Base-by-base conservation (phyloP, 768 basidiomycete species). In the Heimioporus sp. region DNA sequence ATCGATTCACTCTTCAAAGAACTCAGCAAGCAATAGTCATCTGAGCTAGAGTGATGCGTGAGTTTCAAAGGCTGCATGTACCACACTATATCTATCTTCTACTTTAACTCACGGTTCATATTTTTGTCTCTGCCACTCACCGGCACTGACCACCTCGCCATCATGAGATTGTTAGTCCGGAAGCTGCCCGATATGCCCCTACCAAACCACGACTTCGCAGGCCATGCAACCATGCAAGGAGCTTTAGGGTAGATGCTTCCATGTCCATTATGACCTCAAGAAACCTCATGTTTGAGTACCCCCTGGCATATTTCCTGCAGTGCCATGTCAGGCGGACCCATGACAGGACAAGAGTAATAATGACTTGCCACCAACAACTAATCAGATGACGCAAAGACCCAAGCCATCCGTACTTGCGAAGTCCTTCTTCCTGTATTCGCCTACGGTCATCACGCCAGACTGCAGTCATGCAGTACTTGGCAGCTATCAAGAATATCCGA, bases 401-500 rank as follows among this genome's bases (percentile, higher is more conserved):
- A 81, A 65, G 19, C 60, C 64, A 83, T 56, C 37, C 71, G 52
- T 20, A 82, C 52, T 53, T 49, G 30, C 81, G 66, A 16, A 86
- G 65, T 3, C 85, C 84, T 30, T 72, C 70, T 30, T 72, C 69
- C 38, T 75, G 71, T 70, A 88, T 78, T 24, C 73, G 74, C 42
- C 69, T 68, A 60, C 71, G 72, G 49, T 93, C 85, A 59, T 87
- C 86, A 46, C 78, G 74, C 90, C 90, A 92, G 4, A 90, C 83
- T 9, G 91, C 87, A 11, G 75, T 76, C 46, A 83, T 77, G 65
- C 95, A 97, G 70, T 90, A 96, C 62, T 90, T 87, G 8, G 93
- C 94, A 15, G 89, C 88, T 51, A 98, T 87, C 31, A 98, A 65
- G 68, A 98, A 98, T 64, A 98, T 84, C 17, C 96, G 87, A 52